phyloP scores from a whole-genome alignment of 2,329 filamentous ascomycete genomes.

The Calonectria pauciramosa region DNA sequence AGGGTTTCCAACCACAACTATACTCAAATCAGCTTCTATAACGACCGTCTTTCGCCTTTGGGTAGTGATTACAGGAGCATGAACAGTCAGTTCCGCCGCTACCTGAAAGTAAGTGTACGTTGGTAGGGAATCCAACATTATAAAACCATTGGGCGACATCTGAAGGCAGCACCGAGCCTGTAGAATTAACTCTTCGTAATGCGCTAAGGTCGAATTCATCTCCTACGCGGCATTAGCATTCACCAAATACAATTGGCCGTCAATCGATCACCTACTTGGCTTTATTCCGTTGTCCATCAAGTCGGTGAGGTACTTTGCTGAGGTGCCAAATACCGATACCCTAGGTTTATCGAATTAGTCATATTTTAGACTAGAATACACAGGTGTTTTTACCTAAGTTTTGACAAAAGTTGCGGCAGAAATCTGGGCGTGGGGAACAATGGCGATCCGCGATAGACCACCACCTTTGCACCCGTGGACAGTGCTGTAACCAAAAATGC shows the following conservation, averaged over 20 bases:
- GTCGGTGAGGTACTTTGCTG: conserved; percentile 18
- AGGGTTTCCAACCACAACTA: conserved; percentile 11
- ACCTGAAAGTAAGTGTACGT: conserved; percentile 1
- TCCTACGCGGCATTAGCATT: background rate
- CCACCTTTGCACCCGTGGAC: conserved; percentile 1
- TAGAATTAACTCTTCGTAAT: conserved; percentile 14
- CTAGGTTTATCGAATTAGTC: background rate
- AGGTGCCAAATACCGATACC: conserved; percentile 9
- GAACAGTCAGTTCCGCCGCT: conserved; percentile 13
- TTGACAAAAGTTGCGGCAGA: conserved; percentile 7
- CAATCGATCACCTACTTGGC: background rate
- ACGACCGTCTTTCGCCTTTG: background rate
- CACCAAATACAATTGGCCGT: accelerated
- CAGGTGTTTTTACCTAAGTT: background rate
- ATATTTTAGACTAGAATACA: background rate
- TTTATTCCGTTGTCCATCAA: conserved; percentile 6
- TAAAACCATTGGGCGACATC: conserved; percentile 21
- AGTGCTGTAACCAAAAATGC: conserved; percentile 8
- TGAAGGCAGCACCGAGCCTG: conserved; percentile 11
- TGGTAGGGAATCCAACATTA: background rate
- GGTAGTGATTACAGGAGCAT: background rate
- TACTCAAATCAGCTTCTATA: background rate
- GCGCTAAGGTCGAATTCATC: background rate
- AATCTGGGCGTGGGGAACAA: background rate
- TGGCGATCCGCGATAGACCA: conserved; percentile 11